Conservation (phyloP, 1,284 basidiomycete genomes). For the Heterobasidion irregulare region DNA sequence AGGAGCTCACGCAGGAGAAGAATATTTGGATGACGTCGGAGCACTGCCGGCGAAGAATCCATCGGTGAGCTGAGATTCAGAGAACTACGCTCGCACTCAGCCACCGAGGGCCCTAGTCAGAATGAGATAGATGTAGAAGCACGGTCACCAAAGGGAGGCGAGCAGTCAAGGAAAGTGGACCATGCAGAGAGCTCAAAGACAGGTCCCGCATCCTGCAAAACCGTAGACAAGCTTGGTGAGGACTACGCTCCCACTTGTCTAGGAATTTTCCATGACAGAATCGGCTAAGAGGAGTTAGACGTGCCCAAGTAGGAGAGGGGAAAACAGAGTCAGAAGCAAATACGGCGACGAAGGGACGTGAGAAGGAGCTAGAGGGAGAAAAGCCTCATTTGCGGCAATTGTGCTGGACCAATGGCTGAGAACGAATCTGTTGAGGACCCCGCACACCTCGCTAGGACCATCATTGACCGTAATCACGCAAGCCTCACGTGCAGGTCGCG, state of each 20-base stretch:
- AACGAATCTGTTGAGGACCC: background rate
- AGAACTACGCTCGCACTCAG: conserved; percentile 26
- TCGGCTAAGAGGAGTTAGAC: background rate
- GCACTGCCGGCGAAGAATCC: no score
- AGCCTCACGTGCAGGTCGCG: background rate
- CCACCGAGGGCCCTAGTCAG: background rate
- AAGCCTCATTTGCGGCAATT: conserved; percentile 9
- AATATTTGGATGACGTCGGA: no score
- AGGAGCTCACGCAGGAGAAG: no score
- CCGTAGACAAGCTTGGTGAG: conserved; percentile 33
- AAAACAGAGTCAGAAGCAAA: background rate
- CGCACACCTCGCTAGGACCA: conserved; percentile 6
- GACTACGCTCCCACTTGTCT: conserved; percentile 38
- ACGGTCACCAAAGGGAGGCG: background rate
- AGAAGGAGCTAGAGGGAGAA: background rate
- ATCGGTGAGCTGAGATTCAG: conserved; percentile 16
- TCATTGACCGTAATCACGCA: conserved; percentile 6
- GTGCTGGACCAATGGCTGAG: conserved; percentile 1
- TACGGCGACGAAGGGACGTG: background rate
- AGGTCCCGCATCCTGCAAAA: background rate
- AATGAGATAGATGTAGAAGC: no score
- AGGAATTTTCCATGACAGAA: conserved; percentile 4
- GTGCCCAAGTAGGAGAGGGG: background rate
- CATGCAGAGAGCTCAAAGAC: background rate
- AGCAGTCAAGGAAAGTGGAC: background rate